Base-by-base conservation (phyloP, 257 asterid genomes). In the Przewalskia tangutica region DNA sequence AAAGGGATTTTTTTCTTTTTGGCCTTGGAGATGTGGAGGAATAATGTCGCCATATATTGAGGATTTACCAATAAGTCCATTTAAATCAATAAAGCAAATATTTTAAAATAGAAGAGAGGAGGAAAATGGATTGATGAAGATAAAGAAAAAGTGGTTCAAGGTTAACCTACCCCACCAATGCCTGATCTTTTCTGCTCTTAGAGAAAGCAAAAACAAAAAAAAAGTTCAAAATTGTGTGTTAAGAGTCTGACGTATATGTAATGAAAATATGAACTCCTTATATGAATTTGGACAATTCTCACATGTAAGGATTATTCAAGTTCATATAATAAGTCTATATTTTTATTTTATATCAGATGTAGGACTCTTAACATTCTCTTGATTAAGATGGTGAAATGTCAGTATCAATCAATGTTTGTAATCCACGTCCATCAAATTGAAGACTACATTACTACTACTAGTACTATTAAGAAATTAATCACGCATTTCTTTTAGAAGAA, bases 141-240 rank as follows among this genome's bases (percentile, higher is more conserved):
- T 85, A 85, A 85, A 84, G 82, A 84, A 84, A 89, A 81, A 84
- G 84, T 84, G 86, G 81, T 63, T 66, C 82, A 80, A 83, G 86
- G 84, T 82, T 62, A 83, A 79, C 81, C 60, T 75, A 50, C 82
- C 89, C 89, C 86, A 82, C 85, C 84, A 46, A 6, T 44, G 5
- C 36, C 77, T 40, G 71, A 81, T 76, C 83, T 60, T 53, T 84
- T 51, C 34, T 16, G 60, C 67, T 40, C 73, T 60, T 27, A 48
- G 27, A 34, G 51, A 60, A 20, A 60, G 53, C n/a, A n/a, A n/a
- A n/a, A 38, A 34, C 12, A 58, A 8, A 56, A 53, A 18, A 34
- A 6, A 9, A 12, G 11, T 1, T n/a, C n/a, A n/a, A n/a, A n/a
- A n/a, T n/a, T n/a, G n/a, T n/a, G 32, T 27, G 32, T 27, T 27